phyloP scores from a whole-genome alignment of 805 yeast genomes.

The Candida morakotiae region DNA sequence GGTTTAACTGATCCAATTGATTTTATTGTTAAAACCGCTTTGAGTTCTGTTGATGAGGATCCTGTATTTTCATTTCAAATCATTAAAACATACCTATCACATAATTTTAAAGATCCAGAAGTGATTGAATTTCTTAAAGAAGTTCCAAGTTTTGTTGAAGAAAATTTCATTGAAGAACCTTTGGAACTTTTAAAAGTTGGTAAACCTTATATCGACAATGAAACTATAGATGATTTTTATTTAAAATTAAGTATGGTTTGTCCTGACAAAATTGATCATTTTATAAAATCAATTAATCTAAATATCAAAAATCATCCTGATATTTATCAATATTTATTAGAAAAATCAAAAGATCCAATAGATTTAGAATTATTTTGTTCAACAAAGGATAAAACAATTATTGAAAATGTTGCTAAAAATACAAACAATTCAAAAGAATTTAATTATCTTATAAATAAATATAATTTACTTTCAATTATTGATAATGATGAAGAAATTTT shows the following conservation, averaged over 20 bases:
- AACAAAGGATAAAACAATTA: slow-evolving; percentile 4
- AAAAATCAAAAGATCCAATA: slow-evolving; percentile 18
- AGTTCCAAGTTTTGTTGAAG: slow-evolving; percentile 22
- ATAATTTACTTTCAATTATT: slow-evolving; percentile 1
- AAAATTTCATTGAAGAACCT: slow-evolving; percentile 23
- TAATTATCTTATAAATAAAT: slow-evolving; percentile 2
- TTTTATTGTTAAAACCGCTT: slow-evolving; percentile 6
- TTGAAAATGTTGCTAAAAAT: slow-evolving; percentile 2
- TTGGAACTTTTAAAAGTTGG: slow-evolving; percentile 11
- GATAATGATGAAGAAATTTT: slow-evolving; percentile 4
- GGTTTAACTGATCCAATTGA: slow-evolving; percentile 4
- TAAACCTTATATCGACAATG: slow-evolving; percentile 17
- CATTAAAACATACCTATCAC: slow-evolving; percentile 1
- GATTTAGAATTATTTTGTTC: slow-evolving; percentile 3
- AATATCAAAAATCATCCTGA: slow-evolving; percentile 16
- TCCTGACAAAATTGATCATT: slow-evolving; percentile 4
- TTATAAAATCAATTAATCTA: neutral
- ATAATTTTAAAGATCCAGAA: neutral
- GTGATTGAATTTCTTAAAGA: slow-evolving; percentile 10
- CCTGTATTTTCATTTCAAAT: slow-evolving; percentile 8
- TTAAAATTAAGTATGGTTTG: slow-evolving; percentile 21
- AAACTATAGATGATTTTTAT: slow-evolving; percentile 30
- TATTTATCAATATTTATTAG: slow-evolving; percentile 26
- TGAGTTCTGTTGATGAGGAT: slow-evolving; percentile 3
- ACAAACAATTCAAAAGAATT: neutral